Percentiles rank a stretch among this genome's conserved stretches.
These are phyloP conservation scores for Limonomyces culmigenus DNA, from an alignment of 1,284 basidiomycete species.

Conservation along the genomic window DNA sequence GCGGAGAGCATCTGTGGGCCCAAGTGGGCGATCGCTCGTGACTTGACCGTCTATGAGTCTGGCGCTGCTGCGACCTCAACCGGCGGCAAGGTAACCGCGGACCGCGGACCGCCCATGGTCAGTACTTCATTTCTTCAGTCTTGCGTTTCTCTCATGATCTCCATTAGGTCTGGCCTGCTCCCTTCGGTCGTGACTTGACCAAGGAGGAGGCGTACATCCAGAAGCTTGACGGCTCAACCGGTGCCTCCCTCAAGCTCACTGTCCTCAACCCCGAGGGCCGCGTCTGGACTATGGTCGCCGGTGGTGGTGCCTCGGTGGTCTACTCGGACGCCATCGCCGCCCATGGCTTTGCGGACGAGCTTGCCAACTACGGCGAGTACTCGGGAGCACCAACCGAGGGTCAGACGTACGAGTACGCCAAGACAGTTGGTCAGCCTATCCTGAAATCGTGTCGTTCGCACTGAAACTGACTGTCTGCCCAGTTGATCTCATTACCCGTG, in stretches of 20 bases:
- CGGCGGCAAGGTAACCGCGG: slow-evolving; percentile 49
- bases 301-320: slow-evolving; percentile 68
- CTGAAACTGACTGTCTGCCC: not conserved
- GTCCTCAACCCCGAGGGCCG: slow-evolving; percentile 91
- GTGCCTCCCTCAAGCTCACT: slow-evolving; percentile 95
- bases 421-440: slow-evolving; percentile 52
- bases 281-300: slow-evolving; percentile 99
- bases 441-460: slow-evolving; percentile 19
- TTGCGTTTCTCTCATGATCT: slow-evolving; percentile 6
- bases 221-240: slow-evolving; percentile 92
- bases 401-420: slow-evolving; percentile 98
- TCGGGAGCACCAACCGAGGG: slow-evolving; percentile 96
- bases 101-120: slow-evolving; percentile 94
- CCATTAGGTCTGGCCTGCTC: slow-evolving; percentile 73
- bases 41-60: slow-evolving; percentile 50
- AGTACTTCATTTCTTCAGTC: slow-evolving; percentile 7
- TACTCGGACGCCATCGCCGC: slow-evolving; percentile 95
- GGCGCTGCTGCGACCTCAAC: slow-evolving; percentile 23
- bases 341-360: slow-evolving; percentile 91
- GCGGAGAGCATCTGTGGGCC: slow-evolving; percentile 97
- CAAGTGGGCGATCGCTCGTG: slow-evolving; percentile 97
- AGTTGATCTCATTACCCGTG: slow-evolving; percentile 89
- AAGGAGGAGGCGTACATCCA: slow-evolving; percentile 99
- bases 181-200: slow-evolving; percentile 95
- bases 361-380: slow-evolving; percentile 99